A percentile compares a stretch with the other conserved stretches of the same genome.
Conservation (phyloP, 73 alveolate species). For the Symbiodinium pilosum region DNA sequence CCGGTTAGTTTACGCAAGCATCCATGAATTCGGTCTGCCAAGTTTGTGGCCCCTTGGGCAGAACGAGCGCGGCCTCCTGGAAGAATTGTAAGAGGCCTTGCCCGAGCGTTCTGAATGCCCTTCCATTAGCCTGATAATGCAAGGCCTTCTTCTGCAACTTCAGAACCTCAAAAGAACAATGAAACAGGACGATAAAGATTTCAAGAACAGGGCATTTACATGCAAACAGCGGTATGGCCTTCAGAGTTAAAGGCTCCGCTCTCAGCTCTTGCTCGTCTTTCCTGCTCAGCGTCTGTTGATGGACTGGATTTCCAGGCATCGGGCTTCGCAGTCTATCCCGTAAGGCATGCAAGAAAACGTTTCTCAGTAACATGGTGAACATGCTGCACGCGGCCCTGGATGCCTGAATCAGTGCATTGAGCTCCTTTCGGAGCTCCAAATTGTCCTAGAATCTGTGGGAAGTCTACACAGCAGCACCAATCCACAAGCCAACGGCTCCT, state of each 20-base stretch:
- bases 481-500: neutral
- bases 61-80: slow-evolving; percentile 39
- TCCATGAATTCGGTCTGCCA: neutral
- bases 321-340: too few species aligned
- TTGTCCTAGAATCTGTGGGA: slow-evolving; percentile 35
- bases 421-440: slow-evolving; percentile 73
- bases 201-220: too few species aligned
- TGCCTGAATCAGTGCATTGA: slow-evolving; percentile 73
- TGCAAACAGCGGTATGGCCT: neutral
- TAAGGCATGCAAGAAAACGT: too few species aligned
- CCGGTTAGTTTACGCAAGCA: neutral
- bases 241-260: slow-evolving; percentile 37
- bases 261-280: slow-evolving; percentile 41
- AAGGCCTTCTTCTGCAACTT: slow-evolving; percentile 58
- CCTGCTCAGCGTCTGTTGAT: neutral
- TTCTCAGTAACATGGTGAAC: too few species aligned
- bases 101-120: neutral
- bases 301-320: too few species aligned
- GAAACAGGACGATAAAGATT: too few species aligned
- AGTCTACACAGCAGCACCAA: too few species aligned
- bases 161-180: slow-evolving; percentile 24
- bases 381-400: too few species aligned
- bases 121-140: neutral
- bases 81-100: slow-evolving; percentile 68
- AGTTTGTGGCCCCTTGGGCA: neutral